These are phyloP conservation scores for Lunularia cruciata DNA, from an alignment of 225 moss, liverwort and hornwort species.

Conservation along the genomic window DNA sequence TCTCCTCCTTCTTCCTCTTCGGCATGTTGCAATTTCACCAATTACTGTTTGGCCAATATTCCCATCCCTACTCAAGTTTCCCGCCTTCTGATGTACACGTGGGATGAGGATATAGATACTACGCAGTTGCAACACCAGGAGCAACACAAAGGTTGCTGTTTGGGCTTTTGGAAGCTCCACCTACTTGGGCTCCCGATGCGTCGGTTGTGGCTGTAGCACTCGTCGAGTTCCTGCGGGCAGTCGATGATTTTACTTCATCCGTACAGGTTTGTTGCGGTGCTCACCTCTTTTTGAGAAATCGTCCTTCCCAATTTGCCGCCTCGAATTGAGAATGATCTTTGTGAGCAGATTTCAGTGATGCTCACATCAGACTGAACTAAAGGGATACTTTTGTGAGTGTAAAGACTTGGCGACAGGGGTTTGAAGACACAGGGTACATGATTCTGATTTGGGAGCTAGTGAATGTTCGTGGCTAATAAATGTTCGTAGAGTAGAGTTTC, in stretches of 20 bases:
- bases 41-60: neutral
- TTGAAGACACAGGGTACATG: too few species aligned
- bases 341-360: too few species aligned
- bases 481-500: too few species aligned
- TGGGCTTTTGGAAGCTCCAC: slow-evolving; percentile 45
- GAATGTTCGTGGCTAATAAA: too few species aligned
- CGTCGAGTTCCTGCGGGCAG: slow-evolving; percentile 35
- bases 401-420: slow-evolving; percentile 37
- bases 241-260: slow-evolving; percentile 37
- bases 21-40: neutral
- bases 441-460: too few species aligned
- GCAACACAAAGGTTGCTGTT: slow-evolving; percentile 44
- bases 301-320: too few species aligned
- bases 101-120: slow-evolving; percentile 37
- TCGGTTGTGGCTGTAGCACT: slow-evolving; percentile 43
- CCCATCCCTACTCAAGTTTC: neutral
- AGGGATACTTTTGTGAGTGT: too few species aligned
- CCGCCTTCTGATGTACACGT: slow-evolving; percentile 1
- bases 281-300: slow-evolving; percentile 3
- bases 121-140: slow-evolving; percentile 50
- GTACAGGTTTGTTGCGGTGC: slow-evolving; percentile 38
- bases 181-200: slow-evolving; percentile 39
- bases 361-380: too few species aligned
- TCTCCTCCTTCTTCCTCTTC: neutral
- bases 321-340: neutral